These are phyloP conservation scores for Porcisia deanei DNA, from an alignment of 208 protist genomes.

Conservation along the genomic window DNA sequence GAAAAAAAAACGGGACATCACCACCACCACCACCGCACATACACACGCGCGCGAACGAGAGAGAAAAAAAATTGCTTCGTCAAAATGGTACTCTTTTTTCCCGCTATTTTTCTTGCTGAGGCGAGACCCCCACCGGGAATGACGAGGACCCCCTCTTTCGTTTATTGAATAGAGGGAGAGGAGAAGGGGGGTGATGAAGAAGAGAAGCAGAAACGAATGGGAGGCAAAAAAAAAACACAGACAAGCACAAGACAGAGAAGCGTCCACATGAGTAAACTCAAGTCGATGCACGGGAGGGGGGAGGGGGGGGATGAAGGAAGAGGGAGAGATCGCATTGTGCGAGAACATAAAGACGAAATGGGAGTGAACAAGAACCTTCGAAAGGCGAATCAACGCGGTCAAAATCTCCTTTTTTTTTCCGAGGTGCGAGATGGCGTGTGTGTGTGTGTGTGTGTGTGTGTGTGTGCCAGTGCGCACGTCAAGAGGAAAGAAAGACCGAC, in stretches of 20 bases:
- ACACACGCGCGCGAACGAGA: not conserved
- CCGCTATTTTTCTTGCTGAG: not conserved
- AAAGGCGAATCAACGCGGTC: not conserved
- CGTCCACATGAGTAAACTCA: not conserved
- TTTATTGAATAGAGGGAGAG: conserved; percentile 1
- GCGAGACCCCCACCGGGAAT: not conserved
- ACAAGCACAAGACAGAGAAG: not conserved
- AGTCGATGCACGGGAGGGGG: not conserved
- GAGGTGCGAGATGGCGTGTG: too few relatives aligned
- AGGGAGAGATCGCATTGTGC: not conserved
- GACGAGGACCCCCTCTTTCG: not conserved
- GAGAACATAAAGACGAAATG: conserved; percentile 2
- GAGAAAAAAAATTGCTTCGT: not conserved
- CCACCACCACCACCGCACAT: not conserved
- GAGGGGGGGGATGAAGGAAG: not conserved
- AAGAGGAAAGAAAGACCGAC: not conserved
- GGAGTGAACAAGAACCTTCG: not conserved
- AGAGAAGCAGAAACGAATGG: not conserved
- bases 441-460: not conserved
- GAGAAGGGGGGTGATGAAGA: not conserved
- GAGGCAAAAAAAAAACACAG: not conserved
- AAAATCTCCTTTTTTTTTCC: not conserved
- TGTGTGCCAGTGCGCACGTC: not conserved
- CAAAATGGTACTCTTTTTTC: not conserved
- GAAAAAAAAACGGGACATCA: too few relatives aligned